Conservation (phyloP, 2,329 filamentous ascomycete species). For the Nectriaceae sp. region DNA sequence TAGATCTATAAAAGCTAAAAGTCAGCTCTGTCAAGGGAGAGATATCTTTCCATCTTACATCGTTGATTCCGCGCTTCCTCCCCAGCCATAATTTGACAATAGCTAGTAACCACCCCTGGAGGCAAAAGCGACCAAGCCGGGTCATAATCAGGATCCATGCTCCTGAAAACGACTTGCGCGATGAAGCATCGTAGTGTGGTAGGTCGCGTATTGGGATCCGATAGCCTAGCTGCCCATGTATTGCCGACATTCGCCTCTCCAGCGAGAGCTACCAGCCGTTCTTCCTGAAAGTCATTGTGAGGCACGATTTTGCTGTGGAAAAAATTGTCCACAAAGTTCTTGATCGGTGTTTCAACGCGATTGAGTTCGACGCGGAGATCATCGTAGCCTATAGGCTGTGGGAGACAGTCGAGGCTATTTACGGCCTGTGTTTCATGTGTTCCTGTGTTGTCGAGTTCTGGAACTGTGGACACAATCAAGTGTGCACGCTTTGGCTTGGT, state of each 20-base stretch:
- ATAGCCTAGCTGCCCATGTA: background rate
- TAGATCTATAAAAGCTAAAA: background rate
- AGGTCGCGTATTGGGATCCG: background rate
- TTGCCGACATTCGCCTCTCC: no score
- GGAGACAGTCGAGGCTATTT: background rate
- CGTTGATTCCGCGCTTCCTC: background rate
- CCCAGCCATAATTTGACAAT: background rate
- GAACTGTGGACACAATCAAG: background rate
- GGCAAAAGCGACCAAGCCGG: background rate
- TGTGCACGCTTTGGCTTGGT: background rate
- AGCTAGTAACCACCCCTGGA: background rate
- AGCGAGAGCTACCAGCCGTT: background rate
- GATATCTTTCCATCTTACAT: no score
- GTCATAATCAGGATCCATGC: background rate
- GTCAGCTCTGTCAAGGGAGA: no score
- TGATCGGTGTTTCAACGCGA: background rate
- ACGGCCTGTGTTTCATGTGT: background rate
- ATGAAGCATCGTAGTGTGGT: background rate
- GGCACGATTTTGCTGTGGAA: background rate
- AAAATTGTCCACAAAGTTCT: background rate
- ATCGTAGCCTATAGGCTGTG: background rate
- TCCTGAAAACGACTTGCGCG: background rate
- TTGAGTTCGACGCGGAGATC: background rate
- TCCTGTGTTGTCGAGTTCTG: background rate
- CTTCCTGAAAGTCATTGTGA: background rate